Evolutionary conservation across 306 rosid genomes (phyloP).

Genomic region (Prunus fruticosa): DNA sequence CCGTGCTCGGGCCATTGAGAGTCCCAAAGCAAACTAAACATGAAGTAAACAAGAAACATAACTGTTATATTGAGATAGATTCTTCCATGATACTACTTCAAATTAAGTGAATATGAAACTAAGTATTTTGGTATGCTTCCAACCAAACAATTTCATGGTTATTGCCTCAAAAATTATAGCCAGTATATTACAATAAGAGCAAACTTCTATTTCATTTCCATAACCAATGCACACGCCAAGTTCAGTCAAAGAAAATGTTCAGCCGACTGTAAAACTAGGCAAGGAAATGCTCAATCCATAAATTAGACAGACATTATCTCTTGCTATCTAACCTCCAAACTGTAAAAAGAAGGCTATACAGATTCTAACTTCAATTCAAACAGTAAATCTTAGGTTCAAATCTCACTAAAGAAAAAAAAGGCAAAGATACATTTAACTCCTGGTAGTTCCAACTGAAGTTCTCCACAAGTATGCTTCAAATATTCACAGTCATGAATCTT

Average conservation of each 20-base stretch:
- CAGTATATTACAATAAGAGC: not conserved
- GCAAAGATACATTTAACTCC: not conserved
- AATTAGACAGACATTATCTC: not conserved
- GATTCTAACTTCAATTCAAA: not conserved
- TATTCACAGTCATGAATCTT: not conserved
- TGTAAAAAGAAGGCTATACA: not conserved
- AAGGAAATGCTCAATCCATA: not conserved
- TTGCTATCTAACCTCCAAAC: not conserved
- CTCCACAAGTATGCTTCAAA: not conserved
- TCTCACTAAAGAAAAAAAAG: not conserved
- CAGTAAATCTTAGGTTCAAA: not conserved
- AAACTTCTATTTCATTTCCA: not conserved
- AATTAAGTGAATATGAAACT: not conserved
- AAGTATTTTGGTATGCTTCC: not conserved
- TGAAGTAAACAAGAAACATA: not conserved
- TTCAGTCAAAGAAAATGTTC: not conserved
- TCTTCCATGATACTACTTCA: not conserved
- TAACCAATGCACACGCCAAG: not conserved
- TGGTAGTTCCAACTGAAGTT: not conserved
- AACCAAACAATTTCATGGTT: not conserved
- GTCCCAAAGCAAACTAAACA: not conserved
- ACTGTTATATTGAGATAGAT: not conserved
- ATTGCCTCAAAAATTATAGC: not conserved
- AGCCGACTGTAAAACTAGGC: not conserved
- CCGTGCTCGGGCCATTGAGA: slow-evolving; percentile 51